Percentiles rank a stretch among this genome's conserved stretches.
These are phyloP conservation scores for Mortierella sp. DNA, from an alignment of 371 early-diverging fungal species.

Conservation along the genomic window DNA sequence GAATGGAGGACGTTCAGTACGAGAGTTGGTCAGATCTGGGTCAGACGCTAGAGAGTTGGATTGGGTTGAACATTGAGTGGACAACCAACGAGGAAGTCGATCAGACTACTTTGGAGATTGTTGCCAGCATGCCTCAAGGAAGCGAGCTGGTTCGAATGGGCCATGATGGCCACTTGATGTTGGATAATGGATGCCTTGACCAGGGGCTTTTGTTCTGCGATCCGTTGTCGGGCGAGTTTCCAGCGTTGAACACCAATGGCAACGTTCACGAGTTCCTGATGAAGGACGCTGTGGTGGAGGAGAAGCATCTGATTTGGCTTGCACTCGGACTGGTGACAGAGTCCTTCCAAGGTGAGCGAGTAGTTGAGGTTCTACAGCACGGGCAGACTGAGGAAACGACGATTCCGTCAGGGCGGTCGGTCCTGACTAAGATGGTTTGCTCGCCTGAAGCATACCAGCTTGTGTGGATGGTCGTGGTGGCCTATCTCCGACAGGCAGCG, in stretches of 20 bases:
- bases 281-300: constrained; percentile 32
- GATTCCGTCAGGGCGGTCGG: not conserved
- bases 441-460: constrained; percentile 51
- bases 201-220: constrained; percentile 23
- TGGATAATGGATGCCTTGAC: constrained; percentile 40
- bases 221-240: not conserved
- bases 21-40: not conserved
- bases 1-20: not conserved
- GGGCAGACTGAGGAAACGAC: not conserved
- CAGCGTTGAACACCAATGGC: constrained; percentile 14
- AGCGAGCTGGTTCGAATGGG: constrained; percentile 34
- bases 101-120: constrained; percentile 1
- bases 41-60: not conserved
- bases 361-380: constrained; percentile 12
- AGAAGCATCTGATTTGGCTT: constrained; percentile 50
- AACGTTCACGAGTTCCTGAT: constrained; percentile 21
- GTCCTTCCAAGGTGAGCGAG: constrained; percentile 33
- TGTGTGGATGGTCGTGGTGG: constrained; percentile 39
- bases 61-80: constrained; percentile 46
- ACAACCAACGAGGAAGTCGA: constrained; percentile 35
- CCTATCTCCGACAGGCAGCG: constrained; percentile 31
- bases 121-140: constrained; percentile 26
- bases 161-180: constrained; percentile 27
- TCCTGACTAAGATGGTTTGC: constrained; percentile 45
- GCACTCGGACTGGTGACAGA: constrained; percentile 48